Evolutionary conservation across 108 stramenopile species (phyloP).

Genomic region (Skeletonema marinoi): DNA sequence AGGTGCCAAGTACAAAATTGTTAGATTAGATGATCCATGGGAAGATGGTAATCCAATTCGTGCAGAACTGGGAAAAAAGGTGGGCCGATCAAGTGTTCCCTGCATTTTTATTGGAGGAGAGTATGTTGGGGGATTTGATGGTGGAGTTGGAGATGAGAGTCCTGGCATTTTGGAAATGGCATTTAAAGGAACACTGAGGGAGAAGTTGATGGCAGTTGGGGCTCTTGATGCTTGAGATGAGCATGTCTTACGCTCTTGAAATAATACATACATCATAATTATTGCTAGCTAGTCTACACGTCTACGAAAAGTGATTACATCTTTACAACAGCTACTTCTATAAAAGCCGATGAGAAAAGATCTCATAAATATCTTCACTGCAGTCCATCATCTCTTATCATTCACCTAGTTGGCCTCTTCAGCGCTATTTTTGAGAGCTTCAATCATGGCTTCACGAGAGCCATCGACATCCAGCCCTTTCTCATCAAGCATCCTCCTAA

Average conservation of each 20-base stretch:
- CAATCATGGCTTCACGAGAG: conserved; percentile 3
- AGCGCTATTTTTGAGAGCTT: not conserved
- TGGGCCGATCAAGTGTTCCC: conserved; percentile 62
- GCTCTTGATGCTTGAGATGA: not conserved
- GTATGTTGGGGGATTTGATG: conserved; percentile 78
- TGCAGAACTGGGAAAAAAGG: conserved; percentile 66
- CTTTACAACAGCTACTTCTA: too few relatives aligned
- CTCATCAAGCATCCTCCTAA: conserved; percentile 8
- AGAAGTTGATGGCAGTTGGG: conserved; percentile 39
- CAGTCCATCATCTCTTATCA: too few relatives aligned
- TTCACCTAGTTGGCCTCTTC: too few relatives aligned
- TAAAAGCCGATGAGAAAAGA: too few relatives aligned
- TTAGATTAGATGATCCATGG: conserved; percentile 74
- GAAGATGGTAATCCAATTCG: conserved; percentile 66
- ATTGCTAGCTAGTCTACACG: too few relatives aligned
- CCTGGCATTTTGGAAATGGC: conserved; percentile 69
- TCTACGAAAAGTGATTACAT: too few relatives aligned
- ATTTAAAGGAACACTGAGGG: conserved; percentile 62
- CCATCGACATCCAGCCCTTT: conserved; percentile 19
- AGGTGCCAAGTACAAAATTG: conserved; percentile 52
- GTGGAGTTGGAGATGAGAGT: conserved; percentile 57
- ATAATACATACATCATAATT: too few relatives aligned
- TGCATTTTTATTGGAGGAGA: conserved; percentile 64
- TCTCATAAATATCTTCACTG: too few relatives aligned
- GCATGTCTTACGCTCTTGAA: too few relatives aligned